phyloP scores from a whole-genome alignment of 176 grass and related monocot genomes.

The barley (Hordeum vulgare) region DNA sequence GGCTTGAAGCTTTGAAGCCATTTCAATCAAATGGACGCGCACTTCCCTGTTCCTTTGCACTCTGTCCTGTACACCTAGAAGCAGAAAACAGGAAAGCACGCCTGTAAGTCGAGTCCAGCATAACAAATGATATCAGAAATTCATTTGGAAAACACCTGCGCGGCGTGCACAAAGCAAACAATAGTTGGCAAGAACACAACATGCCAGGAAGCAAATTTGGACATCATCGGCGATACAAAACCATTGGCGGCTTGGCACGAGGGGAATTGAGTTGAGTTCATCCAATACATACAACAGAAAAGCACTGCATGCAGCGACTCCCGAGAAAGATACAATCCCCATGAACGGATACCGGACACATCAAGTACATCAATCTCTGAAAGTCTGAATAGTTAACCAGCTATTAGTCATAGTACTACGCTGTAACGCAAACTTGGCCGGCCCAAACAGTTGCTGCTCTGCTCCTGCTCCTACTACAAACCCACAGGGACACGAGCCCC shows the following conservation, averaged over 20 bases:
- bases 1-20: constrained; percentile 67
- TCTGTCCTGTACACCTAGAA: not conserved
- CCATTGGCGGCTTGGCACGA: not conserved
- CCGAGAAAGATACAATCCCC: not conserved
- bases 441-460: not conserved
- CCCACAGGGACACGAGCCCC: not conserved
- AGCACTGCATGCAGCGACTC: not conserved
- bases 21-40: not conserved
- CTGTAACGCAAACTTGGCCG: not conserved
- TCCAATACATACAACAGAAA: not conserved
- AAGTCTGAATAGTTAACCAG: not conserved
- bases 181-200: not conserved
- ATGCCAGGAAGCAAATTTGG: not conserved
- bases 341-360: not conserved
- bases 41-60: not conserved
- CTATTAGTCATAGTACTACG: not conserved
- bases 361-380: not conserved
- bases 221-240: not conserved
- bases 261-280: not conserved
- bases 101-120: not conserved
- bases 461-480: not conserved
- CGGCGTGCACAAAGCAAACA: not conserved
- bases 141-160: not conserved
- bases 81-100: not conserved
- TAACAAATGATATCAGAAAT: not conserved